phyloP scores from a whole-genome alignment of 306 rosid genomes.

The Cucurbita moschata region DNA sequence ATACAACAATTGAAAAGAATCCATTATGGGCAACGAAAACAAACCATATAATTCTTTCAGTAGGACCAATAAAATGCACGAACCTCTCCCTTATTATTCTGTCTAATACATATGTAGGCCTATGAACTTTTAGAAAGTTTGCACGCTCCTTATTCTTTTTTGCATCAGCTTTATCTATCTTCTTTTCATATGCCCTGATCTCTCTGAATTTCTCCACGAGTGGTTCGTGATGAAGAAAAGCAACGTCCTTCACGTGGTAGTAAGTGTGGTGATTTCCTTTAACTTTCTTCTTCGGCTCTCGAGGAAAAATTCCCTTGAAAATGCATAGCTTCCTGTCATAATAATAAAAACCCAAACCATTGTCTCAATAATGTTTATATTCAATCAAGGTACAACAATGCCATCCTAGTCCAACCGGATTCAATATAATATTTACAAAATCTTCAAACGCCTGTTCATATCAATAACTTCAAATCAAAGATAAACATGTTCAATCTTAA shows the following conservation, averaged over 20 bases:
- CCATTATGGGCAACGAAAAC: background rate
- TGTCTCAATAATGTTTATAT: too few species aligned
- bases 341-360: too few species aligned
- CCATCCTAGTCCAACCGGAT: too few species aligned
- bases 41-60: background rate
- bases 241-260: slow-evolving; percentile 73
- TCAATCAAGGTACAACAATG: too few species aligned
- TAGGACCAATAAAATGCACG: background rate
- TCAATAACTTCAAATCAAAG: too few species aligned
- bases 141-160: slow-evolving; percentile 52
- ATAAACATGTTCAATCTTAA: too few species aligned
- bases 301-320: slow-evolving; percentile 72
- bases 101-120: slow-evolving; percentile 52
- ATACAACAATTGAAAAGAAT: background rate
- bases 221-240: slow-evolving; percentile 74
- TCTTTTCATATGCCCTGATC: slow-evolving; percentile 48
- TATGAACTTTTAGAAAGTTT: slow-evolving; percentile 24
- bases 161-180: slow-evolving; percentile 66
- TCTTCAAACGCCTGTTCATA: too few species aligned
- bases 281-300: slow-evolving; percentile 88
- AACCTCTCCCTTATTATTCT: slow-evolving; percentile 47
- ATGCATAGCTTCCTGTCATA: slow-evolving; percentile 51
- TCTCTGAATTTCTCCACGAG: slow-evolving; percentile 56
- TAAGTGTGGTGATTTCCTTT: slow-evolving; percentile 79
- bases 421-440: too few species aligned